Percentiles rank a stretch among this genome's conserved stretches.
Conservation (phyloP, 1,139 yeast species). For the Blastobotrys malaysiensis region DNA sequence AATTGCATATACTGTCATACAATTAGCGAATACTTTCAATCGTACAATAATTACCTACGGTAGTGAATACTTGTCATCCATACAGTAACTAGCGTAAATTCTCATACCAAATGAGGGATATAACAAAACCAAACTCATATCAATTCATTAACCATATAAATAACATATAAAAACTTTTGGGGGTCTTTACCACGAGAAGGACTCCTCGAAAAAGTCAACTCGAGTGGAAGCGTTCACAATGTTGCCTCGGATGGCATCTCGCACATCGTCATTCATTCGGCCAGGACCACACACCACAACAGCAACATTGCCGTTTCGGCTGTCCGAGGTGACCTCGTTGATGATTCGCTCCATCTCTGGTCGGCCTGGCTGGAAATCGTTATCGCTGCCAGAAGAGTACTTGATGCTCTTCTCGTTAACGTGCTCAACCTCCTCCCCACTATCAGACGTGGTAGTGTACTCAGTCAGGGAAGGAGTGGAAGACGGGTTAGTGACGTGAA, state of each 20-base stretch:
- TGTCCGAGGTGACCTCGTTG: conserved; percentile 15
- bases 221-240: conserved; percentile 28
- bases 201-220: conserved; percentile 41
- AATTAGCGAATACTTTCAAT: no score
- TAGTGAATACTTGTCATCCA: no score
- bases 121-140: neutral
- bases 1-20: no score
- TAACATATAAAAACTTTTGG: neutral
- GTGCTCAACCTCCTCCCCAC: neutral
- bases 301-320: conserved; percentile 31
- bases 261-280: conserved; percentile 36
- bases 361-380: neutral
- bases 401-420: neutral
- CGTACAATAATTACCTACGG: no score
- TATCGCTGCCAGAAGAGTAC: neutral
- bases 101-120: no score
- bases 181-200: conserved; percentile 38
- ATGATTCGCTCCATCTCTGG: neutral
- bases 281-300: conserved; percentile 44
- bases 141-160: neutral
- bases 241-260: conserved; percentile 31
- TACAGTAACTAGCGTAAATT: no score
- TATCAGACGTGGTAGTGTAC: neutral
- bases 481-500: neutral
- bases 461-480: neutral